These are phyloP conservation scores for Epichloe amarillans DNA, from an alignment of 2,329 filamentous ascomycete genomes.

Conservation along the genomic window DNA sequence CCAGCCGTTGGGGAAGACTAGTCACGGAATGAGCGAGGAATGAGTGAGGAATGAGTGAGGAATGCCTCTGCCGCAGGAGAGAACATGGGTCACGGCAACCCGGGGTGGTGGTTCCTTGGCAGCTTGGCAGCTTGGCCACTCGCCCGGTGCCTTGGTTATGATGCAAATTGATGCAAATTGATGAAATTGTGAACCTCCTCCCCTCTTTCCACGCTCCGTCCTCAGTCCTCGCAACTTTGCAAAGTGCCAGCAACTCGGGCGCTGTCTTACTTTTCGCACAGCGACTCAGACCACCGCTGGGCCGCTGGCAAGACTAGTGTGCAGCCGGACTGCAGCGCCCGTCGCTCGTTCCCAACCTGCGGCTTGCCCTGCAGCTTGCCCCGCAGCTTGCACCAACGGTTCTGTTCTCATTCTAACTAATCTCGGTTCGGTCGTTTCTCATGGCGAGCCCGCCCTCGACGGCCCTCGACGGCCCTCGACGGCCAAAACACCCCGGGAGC, in stretches of 20 bases:
- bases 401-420: too few species aligned
- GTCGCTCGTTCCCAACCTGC: not conserved
- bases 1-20: not conserved
- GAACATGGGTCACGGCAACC: too few species aligned
- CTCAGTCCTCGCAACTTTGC: not conserved
- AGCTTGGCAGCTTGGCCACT: not conserved
- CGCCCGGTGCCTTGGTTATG: not conserved
- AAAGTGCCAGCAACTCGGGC: not conserved
- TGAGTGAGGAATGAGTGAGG: too few species aligned
- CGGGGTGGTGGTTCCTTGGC: not conserved
- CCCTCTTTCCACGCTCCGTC: not conserved
- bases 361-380: too few species aligned
- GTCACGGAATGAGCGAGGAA: not conserved
- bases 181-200: too few species aligned
- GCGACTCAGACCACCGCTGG: not conserved
- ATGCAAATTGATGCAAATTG: too few species aligned
- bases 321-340: not conserved
- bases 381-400: not conserved
- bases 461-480: not conserved
- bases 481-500: constrained; percentile 1
- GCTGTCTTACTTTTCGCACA: not conserved
- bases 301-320: not conserved
- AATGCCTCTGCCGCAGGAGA: too few species aligned
- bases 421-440: not conserved
- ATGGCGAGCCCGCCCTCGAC: too few species aligned